Evolutionary conservation across 805 yeast genomes (phyloP).

Genomic region (Nakazawaea wickerhamii): DNA sequence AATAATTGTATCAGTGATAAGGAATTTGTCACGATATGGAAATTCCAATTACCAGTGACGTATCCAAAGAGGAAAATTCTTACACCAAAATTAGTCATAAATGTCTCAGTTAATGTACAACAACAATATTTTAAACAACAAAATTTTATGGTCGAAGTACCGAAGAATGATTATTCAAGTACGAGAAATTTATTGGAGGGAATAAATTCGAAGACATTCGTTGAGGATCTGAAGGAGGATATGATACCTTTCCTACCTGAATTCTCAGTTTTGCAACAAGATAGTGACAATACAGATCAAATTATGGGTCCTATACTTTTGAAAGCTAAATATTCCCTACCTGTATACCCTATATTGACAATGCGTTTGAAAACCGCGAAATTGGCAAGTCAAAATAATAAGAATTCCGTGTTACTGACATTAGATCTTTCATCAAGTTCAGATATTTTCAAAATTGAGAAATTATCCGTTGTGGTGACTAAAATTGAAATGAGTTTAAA

Average conservation of each 20-base stretch:
- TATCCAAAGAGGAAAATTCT: slow-evolving; percentile 12
- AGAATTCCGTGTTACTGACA: slow-evolving; percentile 10
- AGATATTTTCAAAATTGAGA: slow-evolving; percentile 9
- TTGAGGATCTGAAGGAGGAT: not conserved
- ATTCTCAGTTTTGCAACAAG: not conserved
- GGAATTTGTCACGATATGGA: slow-evolving; percentile 9
- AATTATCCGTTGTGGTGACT: slow-evolving; percentile 7
- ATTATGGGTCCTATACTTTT: not conserved
- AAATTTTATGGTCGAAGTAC: not conserved
- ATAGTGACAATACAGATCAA: not conserved
- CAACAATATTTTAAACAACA: not conserved
- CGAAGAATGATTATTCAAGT: not conserved
- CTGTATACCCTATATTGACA: slow-evolving; percentile 9
- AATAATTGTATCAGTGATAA: not conserved
- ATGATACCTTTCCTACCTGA: slow-evolving; percentile 5
- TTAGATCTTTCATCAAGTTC: slow-evolving; percentile 9
- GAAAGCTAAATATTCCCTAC: slow-evolving; percentile 8
- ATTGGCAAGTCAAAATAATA: slow-evolving; percentile 7
- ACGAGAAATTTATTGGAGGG: slow-evolving; percentile 9
- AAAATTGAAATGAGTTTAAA: slow-evolving; percentile 8
- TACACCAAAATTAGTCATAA: slow-evolving; percentile 10
- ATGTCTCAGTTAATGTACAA: slow-evolving; percentile 1
- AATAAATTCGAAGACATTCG: slow-evolving; percentile 9
- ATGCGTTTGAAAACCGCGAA: slow-evolving; percentile 12
- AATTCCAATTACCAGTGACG: slow-evolving; percentile 5